phyloP scores from a whole-genome alignment of 2,329 filamentous ascomycete species.

The Fusarium hostae region DNA sequence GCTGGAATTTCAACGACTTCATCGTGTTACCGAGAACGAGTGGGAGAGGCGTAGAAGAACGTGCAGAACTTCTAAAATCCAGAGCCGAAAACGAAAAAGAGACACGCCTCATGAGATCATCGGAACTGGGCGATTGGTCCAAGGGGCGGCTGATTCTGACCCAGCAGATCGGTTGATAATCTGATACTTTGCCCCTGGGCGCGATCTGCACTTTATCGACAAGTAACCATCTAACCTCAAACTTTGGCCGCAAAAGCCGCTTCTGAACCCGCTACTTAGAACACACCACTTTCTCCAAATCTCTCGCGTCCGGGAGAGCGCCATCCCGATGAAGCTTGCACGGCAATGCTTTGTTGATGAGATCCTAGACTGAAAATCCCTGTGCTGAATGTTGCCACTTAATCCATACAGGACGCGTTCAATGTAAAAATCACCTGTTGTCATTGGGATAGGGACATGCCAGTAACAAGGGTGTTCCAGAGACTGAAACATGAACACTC shows the following conservation, averaged over 20 bases:
- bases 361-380: constrained; percentile 22
- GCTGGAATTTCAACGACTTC: background rate
- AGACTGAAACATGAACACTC: background rate
- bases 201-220: constrained; percentile 15
- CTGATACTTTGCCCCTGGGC: constrained; percentile 25
- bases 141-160: constrained; percentile 17
- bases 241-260: constrained; percentile 13
- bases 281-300: constrained; percentile 27
- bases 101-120: constrained; percentile 25
- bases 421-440: constrained; percentile 43
- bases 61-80: background rate
- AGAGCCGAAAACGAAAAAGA: constrained; percentile 42
- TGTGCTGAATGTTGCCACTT: constrained; percentile 29
- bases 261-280: background rate
- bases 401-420: constrained; percentile 31
- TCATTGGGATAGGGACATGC: constrained; percentile 26
- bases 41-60: constrained; percentile 16
- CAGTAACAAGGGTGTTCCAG: constrained; percentile 21
- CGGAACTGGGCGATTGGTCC: constrained; percentile 23
- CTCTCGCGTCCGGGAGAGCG: constrained; percentile 24
- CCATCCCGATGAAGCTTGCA: constrained; percentile 24
- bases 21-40: constrained; percentile 16
- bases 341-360: constrained; percentile 24
- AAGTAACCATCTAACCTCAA: constrained; percentile 31
- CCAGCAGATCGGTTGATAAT: constrained; percentile 38